These are phyloP conservation scores for Xylariaceae sp. DNA, from an alignment of 2,329 filamentous ascomycete species.

Conservation along the genomic window DNA sequence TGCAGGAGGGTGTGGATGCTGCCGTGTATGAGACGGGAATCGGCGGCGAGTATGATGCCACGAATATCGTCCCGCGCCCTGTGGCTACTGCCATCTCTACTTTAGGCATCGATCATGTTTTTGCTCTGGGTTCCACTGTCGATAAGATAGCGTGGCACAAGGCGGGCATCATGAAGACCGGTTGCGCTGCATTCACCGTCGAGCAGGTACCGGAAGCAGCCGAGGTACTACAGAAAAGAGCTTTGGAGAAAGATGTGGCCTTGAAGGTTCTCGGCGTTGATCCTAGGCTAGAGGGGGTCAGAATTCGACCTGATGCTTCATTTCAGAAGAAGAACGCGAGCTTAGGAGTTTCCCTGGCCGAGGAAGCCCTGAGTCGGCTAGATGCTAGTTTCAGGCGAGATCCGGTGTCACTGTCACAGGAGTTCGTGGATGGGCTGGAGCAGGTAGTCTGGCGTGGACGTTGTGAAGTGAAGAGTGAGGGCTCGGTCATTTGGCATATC, in stretches of 20 bases:
- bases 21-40: constrained; percentile 65
- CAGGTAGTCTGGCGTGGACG: constrained; percentile 73
- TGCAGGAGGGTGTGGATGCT: constrained; percentile 57
- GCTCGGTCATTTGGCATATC: constrained; percentile 71
- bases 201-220: constrained; percentile 44
- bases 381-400: constrained; percentile 27
- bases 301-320: constrained; percentile 45
- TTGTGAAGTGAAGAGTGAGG: constrained; percentile 59
- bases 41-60: constrained; percentile 65
- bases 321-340: constrained; percentile 58
- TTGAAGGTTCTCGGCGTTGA: constrained; percentile 45
- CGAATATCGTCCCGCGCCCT: constrained; percentile 59
- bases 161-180: constrained; percentile 64
- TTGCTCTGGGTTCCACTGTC: constrained; percentile 56
- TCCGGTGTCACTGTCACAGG: constrained; percentile 43
- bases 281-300: constrained; percentile 37
- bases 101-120: constrained; percentile 67
- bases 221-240: constrained; percentile 44
- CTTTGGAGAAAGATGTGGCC: constrained; percentile 46
- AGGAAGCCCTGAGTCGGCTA: constrained; percentile 43
- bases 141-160: constrained; percentile 72
- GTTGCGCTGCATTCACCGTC: constrained; percentile 54
- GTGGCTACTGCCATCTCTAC: constrained; percentile 58
- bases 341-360: constrained; percentile 46
- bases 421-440: constrained; percentile 71